These are phyloP conservation scores for Corrigiola litoralis DNA, from an alignment of 179 eudicot genomes.

Conservation along the genomic window DNA sequence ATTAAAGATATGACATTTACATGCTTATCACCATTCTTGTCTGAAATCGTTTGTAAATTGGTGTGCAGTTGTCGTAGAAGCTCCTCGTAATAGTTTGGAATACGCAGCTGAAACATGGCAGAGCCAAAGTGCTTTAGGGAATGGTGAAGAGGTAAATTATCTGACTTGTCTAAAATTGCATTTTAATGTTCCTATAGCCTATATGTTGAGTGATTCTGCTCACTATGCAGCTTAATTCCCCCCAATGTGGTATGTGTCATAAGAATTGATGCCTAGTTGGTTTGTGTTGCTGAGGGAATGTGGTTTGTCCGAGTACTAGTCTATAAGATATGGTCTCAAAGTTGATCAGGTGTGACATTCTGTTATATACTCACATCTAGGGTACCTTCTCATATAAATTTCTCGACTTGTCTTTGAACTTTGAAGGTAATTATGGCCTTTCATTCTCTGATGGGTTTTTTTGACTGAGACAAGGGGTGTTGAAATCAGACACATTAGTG, in stretches of 20 bases:
- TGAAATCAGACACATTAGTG: too few species aligned
- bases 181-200: neutral
- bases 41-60: constrained; percentile 14
- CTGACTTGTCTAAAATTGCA: neutral
- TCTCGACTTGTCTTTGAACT: too few species aligned
- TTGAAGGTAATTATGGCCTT: too few species aligned
- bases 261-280: too few species aligned
- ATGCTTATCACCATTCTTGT: neutral
- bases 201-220: neutral
- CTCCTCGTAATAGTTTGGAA: constrained; percentile 91
- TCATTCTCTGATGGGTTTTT: too few species aligned
- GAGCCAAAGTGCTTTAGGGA: constrained; percentile 34
- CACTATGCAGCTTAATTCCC: neutral
- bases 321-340: neutral
- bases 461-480: too few species aligned
- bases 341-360: neutral
- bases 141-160: constrained; percentile 45
- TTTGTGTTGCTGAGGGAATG: too few species aligned
- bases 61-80: constrained; percentile 57
- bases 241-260: neutral
- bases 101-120: constrained; percentile 42
- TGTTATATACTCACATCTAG: too few species aligned
- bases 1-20: neutral
- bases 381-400: too few species aligned
- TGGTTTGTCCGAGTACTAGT: neutral